Base-by-base conservation (phyloP, 2,329 filamentous ascomycete species). In the Fusarium hainanense region DNA sequence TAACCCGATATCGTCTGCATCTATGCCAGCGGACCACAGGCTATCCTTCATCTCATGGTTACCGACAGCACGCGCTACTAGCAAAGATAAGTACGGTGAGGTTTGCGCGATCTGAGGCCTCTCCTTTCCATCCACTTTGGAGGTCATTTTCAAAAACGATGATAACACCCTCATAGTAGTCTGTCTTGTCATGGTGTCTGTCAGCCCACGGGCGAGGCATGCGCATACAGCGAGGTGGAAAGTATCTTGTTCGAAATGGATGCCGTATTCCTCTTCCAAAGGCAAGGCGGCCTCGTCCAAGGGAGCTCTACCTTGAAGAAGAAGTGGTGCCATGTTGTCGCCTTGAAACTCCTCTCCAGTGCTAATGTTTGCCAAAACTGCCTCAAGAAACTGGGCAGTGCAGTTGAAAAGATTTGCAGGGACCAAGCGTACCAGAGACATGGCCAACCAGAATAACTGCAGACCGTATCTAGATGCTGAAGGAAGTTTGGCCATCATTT, bases 401-500 rank as follows among this genome's bases (percentile, higher is more conserved):
- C 87, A 90, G 76, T 90, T 91, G 79, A 91, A 92, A 2, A 92
- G 82, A 41, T 79, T 81, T 8, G 85, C 81, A 6, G 90, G 89
- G 18, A 91, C 88, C 4, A 92, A 84, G 10, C 90, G 85, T 25
- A 92, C 82, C 2, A 92, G 81, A 4, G 89, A 90, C 69, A 92
- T 87, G 12, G 89, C 89, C 34, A 92, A 81, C 90, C 90, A 92
- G 76, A 92, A 92, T 8, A 92, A 81, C 72, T 92, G 90, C 34
- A 90, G 79, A 1, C 89, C 88, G 73, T 92, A 92, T 32, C 90
- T 85, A 28, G 90, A 92, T 12, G 89, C 85, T 4, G 88, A 86
- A 8, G 88, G 88, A 21, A 92, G 82, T 74, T 92, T 91, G 18
- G 87, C 83, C 84, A 92, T 90, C 89, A 92, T 91, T 76, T 90